Percentiles rank a stretch among this genome's conserved stretches.
Evolutionary conservation across 1,284 basidiomycete species (phyloP).

Genomic region (Hypsizygus ulmarius): DNA sequence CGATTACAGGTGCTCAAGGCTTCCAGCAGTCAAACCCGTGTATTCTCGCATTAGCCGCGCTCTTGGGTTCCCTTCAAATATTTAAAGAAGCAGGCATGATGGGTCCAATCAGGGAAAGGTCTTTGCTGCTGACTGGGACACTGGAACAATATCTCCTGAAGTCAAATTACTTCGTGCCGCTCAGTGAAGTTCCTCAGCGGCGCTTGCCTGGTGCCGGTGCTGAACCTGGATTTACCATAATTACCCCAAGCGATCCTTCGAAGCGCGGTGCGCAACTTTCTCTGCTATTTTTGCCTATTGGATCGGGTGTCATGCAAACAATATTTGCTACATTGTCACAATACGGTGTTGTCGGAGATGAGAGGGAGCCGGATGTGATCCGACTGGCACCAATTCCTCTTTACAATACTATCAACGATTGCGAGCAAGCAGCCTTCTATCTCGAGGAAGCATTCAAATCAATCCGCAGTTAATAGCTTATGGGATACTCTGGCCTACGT

Average conservation of each 20-base stretch:
- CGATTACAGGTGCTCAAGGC: conserved; percentile 88
- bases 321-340: conserved; percentile 62
- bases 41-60: conserved; percentile 73
- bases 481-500: conserved; percentile 2
- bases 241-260: conserved; percentile 71
- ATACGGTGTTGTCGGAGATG: conserved; percentile 85
- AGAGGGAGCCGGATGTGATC: conserved; percentile 87
- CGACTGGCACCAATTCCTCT: conserved; percentile 81
- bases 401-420: conserved; percentile 82
- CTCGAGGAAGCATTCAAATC: conserved; percentile 56
- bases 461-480: conserved; percentile 4
- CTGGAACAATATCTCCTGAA: conserved; percentile 64
- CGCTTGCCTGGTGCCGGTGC: conserved; percentile 26
- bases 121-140: conserved; percentile 65
- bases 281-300: conserved; percentile 69
- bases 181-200: conserved; percentile 35
- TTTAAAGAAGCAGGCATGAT: conserved; percentile 80
- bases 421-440: conserved; percentile 61
- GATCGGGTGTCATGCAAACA: conserved; percentile 65
- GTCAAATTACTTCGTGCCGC: conserved; percentile 61
- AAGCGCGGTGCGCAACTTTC: conserved; percentile 85
- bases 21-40: conserved; percentile 96
- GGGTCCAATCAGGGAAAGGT: conserved; percentile 64
- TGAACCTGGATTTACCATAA: conserved; percentile 74
- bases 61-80: conserved; percentile 80